phyloP scores from a whole-genome alignment of 2,329 filamentous ascomycete species.

The Aspergillus pseudoviridinutans region DNA sequence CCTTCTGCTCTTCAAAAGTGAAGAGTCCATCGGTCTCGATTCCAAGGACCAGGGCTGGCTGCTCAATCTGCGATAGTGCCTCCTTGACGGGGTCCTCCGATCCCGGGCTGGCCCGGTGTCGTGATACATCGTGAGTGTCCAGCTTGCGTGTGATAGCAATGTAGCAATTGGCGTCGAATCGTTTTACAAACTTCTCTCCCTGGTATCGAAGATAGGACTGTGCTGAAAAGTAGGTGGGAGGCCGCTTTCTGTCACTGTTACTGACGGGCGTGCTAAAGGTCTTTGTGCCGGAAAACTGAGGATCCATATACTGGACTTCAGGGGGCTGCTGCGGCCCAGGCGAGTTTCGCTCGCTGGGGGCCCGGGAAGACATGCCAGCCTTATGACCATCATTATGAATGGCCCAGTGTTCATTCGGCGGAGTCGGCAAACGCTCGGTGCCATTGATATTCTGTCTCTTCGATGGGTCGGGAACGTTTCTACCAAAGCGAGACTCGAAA shows the following conservation, averaged over 20 bases:
- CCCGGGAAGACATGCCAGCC: constrained; percentile 54
- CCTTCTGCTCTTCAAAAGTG: constrained; percentile 93
- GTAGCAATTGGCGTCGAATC: constrained; percentile 98
- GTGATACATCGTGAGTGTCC: constrained; percentile 92
- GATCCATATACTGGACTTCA: constrained; percentile 51
- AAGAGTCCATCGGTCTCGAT: constrained; percentile 96
- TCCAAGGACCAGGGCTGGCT: constrained; percentile 85
- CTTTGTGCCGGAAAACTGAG: constrained; percentile 67
- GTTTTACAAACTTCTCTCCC: constrained; percentile 90
- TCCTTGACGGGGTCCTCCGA: constrained; percentile 56
- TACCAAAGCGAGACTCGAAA: constrained; percentile 90
- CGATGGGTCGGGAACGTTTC: constrained; percentile 83
- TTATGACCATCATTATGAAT: constrained; percentile 81
- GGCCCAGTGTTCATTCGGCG: constrained; percentile 69
- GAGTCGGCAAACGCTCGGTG: constrained; percentile 53
- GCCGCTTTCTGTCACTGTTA: constrained; percentile 33
- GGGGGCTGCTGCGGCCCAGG: constrained; percentile 18
- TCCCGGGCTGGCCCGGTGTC: constrained; percentile 56
- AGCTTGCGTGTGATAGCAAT: constrained; percentile 98
- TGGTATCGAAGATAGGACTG: constrained; percentile 98
- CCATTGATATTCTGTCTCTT: constrained; percentile 80
- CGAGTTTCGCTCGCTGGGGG: constrained; percentile 33
- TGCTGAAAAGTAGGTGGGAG: constrained; percentile 91
- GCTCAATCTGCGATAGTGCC: constrained; percentile 76
- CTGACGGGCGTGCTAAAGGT: constrained; percentile 43